Evolutionary conservation across 345 rosid species (phyloP), one percentile per base, ranked within the genome.

Genomic region (Chamaenerion angustifolium): DNA sequence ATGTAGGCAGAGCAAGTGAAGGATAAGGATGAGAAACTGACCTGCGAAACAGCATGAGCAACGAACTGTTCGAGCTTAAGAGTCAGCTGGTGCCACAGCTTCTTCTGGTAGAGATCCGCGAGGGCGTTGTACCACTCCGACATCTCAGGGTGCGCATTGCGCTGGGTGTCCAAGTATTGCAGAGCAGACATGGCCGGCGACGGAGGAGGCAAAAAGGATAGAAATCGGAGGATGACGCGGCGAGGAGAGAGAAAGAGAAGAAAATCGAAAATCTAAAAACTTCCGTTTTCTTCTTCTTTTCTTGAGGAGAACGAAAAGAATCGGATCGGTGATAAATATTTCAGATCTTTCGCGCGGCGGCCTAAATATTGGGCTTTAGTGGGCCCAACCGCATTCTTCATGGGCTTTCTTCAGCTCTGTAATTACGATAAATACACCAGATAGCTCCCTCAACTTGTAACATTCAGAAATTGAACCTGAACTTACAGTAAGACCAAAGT

Each of bases 81-180:
- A 64, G 96, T 77, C 60, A 93, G 96, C 70, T 93, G 95, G 57
- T 93, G 95, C 96, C 99, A 93, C n/a, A 93, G 99, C 86, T 93
- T 93, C 79, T 71, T 81, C 77, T 85, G 85, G 66, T 93, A 93
- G 70, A 93, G 94, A 81, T 93, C 95, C 62, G 93, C 84, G 6
- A 93, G 68, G 21, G 90, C 64, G 71, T 74, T 77, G 81, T 65
- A 88, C 99, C 99, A 93, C 23, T 88, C 96, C n/a, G 70, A 73
- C 15, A 80, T 79, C 67, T 93, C 99, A 9, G 96, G 96, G 46
- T 82, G 79, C 48, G 71, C 70, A 51, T 43, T 79, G 51, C 88
- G 78, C 50, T 67, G 73, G 40, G 90, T 59, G 44, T 93, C 96
- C 65, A 88, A 63, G 73, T 88, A 88, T 40, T 82, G 76, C 40